Evolutionary conservation across 352 stramenopile species (phyloP), one percentile per base, ranked within the genome.

Genomic region (Phytophthora pini): DNA sequence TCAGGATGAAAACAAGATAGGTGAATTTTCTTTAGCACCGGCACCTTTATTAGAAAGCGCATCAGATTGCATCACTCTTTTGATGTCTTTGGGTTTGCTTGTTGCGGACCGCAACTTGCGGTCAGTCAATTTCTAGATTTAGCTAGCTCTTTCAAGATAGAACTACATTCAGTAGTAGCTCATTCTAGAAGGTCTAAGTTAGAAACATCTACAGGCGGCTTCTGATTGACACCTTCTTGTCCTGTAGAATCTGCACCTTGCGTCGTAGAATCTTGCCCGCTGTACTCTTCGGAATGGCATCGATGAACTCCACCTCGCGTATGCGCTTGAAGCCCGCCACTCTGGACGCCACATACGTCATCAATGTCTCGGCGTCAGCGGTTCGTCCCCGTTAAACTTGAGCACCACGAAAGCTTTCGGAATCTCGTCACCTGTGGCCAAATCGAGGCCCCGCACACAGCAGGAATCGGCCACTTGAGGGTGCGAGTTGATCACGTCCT

Each of bases 261-360:
- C 88, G 70, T 17, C 94, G 80, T 7, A 98, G 74, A 36, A 97
- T 94, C 76, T 98, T 98, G 3, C 93, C 93, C 27, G 84, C 91
- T 2, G 89, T 60, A 48, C 71, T 94, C 65, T 97, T 97, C 3
- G 94, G 92, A 55, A 98, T 96, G 36, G 54, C 64, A 45, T 94
- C 80, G 8, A 88, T 72, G 72, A 98, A 98, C 8, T 92, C 64
- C 31, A 98, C 82, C 15, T 87, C 83, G 48, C 87, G 76, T 5
- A 98, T 57, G 34, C 87, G 77, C 69, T 98, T 98, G 76, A 90
- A 91, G 0, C 76, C 70, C 17, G 88, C 80, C 27, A 98, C 90
- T 61, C 82, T 78, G n/a, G 77, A 74, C 40, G 85, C 87, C 3
- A 98, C 91, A 70, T 77, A 97, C 9, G 84, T 58, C 56, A 85